A percentile compares a stretch with the other conserved stretches of the same genome.
phyloP scores from a whole-genome alignment of 768 basidiomycete genomes.

The Boletus rufocinnamomeus region DNA sequence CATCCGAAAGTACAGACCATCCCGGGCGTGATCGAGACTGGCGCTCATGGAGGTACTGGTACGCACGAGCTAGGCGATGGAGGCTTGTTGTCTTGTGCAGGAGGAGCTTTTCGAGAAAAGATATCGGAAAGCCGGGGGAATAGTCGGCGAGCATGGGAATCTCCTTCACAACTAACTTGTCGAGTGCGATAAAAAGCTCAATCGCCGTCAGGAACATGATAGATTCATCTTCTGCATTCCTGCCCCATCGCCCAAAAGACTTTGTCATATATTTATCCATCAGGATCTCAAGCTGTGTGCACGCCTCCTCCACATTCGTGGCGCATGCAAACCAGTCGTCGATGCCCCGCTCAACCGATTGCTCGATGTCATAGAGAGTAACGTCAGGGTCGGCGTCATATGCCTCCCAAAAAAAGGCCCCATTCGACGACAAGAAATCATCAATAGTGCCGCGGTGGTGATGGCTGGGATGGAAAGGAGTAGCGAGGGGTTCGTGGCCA shows the following conservation, averaged over 20 bases:
- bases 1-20: background rate
- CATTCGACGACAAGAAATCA: background rate
- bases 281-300: too few species aligned
- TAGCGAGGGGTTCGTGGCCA: too few species aligned
- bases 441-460: background rate
- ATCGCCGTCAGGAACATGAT: slow-evolving; percentile 40
- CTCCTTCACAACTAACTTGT: slow-evolving; percentile 22
- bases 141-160: slow-evolving; percentile 34
- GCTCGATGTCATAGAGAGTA: too few species aligned
- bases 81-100: slow-evolving; percentile 20
- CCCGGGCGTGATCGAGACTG: background rate
- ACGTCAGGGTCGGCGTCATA: background rate
- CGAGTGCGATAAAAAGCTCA: slow-evolving; percentile 39
- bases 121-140: slow-evolving; percentile 33
- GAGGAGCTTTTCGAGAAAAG: slow-evolving; percentile 18
- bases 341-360: background rate
- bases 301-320: background rate
- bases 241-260: too few species aligned
- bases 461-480: too few species aligned
- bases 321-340: background rate
- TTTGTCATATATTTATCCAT: too few species aligned
- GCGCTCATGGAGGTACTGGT: slow-evolving; percentile 1
- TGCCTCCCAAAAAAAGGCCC: background rate
- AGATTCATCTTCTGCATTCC: slow-evolving; percentile 38
- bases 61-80: slow-evolving; percentile 27